Conservation (phyloP, 129 eudicot species). For the Flaveria brownii region DNA sequence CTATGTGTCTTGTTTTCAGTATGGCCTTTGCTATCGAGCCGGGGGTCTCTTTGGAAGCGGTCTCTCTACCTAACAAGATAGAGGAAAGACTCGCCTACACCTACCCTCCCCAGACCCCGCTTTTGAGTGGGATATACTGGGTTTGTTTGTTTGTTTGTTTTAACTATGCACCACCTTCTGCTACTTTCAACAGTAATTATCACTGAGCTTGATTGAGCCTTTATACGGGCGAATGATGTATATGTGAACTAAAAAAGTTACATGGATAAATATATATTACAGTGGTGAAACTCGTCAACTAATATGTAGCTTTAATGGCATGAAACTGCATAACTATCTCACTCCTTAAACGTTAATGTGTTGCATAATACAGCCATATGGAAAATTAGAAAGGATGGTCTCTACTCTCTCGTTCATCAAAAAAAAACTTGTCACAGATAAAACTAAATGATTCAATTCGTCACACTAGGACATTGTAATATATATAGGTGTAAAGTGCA, state of each 20-base stretch:
- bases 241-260: background rate
- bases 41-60: too few relatives aligned
- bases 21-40: too few relatives aligned
- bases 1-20: too few relatives aligned
- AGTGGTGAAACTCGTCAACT: slow-evolving; percentile 9
- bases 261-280: background rate
- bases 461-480: background rate
- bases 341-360: slow-evolving; percentile 4
- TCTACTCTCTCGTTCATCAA: background rate
- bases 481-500: background rate
- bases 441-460: slow-evolving; percentile 14
- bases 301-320: background rate
- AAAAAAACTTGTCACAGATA: background rate
- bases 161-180: background rate
- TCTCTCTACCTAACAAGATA: too few relatives aligned
- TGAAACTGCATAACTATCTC: background rate
- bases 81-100: too few relatives aligned
- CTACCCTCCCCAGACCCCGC: too few relatives aligned
- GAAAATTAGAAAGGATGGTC: background rate
- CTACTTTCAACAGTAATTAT: background rate
- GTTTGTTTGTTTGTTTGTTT: too few relatives aligned
- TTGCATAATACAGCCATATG: background rate
- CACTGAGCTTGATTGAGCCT: background rate
- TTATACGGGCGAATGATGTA: background rate
- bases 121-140: too few relatives aligned